A percentile compares a stretch with the other conserved stretches of the same genome.
These are phyloP conservation scores for Brachypodium distachyon DNA, from an alignment of 202 grass and related monocot genomes.

Conservation along the genomic window DNA sequence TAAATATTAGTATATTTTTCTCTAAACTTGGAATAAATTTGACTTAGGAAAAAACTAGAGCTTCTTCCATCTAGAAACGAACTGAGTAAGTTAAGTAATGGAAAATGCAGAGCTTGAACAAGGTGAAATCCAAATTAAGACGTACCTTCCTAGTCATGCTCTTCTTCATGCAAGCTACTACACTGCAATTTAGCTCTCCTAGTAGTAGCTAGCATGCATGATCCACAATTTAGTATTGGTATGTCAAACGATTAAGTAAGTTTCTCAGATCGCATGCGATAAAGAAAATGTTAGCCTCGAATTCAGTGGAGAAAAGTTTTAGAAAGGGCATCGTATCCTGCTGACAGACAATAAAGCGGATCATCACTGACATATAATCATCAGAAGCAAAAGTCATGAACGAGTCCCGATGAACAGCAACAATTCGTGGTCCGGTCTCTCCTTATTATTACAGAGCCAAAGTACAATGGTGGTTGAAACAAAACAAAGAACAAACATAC, in stretches of 20 bases:
- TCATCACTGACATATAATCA: conserved; percentile 11
- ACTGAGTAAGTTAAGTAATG: too few relatives aligned
- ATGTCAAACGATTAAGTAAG: not conserved
- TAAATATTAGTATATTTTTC: too few relatives aligned
- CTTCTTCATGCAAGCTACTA: not conserved
- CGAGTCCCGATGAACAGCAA: not conserved
- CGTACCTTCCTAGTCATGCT: not conserved
- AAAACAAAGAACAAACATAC: conserved; percentile 20
- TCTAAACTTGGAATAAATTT: too few relatives aligned
- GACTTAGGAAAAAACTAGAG: too few relatives aligned
- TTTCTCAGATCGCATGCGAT: not conserved
- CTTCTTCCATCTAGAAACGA: too few relatives aligned
- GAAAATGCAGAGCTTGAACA: not conserved
- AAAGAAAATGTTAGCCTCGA: conserved; percentile 13
- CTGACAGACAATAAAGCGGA: conserved; percentile 8
- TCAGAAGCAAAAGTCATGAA: conserved; percentile 21
- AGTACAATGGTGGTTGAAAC: not conserved
- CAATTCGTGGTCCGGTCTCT: not conserved
- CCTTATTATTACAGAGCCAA: not conserved
- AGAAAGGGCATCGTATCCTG: not conserved
- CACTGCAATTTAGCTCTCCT: too few relatives aligned
- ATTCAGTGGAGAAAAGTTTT: not conserved
- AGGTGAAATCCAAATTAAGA: not conserved
- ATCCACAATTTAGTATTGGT: not conserved
- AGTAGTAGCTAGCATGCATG: too few relatives aligned